phyloP scores from a whole-genome alignment of 345 rosid genomes.

The Sonneratia alba region DNA sequence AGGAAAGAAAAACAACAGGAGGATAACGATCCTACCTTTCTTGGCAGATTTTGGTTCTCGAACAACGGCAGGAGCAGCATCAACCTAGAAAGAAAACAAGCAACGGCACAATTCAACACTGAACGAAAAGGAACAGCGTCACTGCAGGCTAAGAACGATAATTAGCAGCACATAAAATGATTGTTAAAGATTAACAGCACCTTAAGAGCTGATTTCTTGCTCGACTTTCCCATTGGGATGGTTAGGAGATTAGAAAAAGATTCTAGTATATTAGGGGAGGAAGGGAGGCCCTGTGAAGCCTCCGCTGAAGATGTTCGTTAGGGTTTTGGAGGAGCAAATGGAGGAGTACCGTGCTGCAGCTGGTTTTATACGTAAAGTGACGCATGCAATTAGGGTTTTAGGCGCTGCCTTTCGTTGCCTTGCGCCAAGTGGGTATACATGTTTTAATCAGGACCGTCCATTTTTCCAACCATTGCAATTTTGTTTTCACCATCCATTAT shows the following conservation, averaged over 20 bases:
- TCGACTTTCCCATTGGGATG: slow-evolving; percentile 37
- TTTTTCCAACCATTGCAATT: no score
- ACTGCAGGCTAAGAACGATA: not conserved
- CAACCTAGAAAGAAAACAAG: slow-evolving; percentile 4
- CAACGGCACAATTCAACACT: not conserved
- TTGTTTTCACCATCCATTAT: not conserved
- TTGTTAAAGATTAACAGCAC: slow-evolving; percentile 13
- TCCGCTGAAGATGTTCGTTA: not conserved
- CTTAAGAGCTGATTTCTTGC: slow-evolving; percentile 44
- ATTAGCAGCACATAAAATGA: not conserved
- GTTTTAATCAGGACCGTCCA: no score
- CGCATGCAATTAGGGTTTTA: slow-evolving; percentile 8
- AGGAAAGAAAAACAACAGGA: not conserved
- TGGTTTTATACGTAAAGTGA: not conserved
- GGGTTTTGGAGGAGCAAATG: not conserved
- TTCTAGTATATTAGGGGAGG: not conserved
- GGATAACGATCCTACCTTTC: slow-evolving; percentile 28
- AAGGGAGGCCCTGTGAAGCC: not conserved
- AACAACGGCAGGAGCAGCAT: slow-evolving; percentile 24
- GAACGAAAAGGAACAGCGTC: not conserved
- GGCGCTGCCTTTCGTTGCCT: not conserved
- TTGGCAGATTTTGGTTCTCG: slow-evolving; percentile 31
- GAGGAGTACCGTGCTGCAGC: not conserved
- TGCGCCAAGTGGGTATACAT: no score
- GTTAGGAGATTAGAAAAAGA: no score